Evolutionary conservation across 768 basidiomycete genomes (phyloP).

Genomic region (Leccinum truebloodii): DNA sequence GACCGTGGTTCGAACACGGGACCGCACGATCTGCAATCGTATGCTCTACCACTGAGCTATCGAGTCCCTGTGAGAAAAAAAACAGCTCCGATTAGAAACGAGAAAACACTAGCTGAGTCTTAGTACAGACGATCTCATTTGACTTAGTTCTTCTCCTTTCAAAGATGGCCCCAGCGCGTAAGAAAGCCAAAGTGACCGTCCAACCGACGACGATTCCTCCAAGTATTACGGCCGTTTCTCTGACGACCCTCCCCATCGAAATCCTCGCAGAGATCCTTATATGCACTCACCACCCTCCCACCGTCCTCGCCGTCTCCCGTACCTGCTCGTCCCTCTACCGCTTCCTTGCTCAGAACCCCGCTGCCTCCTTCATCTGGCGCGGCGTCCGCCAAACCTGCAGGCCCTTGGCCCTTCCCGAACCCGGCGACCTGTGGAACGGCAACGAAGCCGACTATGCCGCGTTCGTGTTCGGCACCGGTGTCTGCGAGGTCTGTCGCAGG

Average conservation of each 20-base stretch:
- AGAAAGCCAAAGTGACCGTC: slow-evolving; percentile 12
- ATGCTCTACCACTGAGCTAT: slow-evolving; percentile 57
- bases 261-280: slow-evolving; percentile 64
- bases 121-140: no score
- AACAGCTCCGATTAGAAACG: no score
- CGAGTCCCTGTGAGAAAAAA: slow-evolving; percentile 11
- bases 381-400: slow-evolving; percentile 42
- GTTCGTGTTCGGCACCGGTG: slow-evolving; percentile 58
- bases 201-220: background rate
- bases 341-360: slow-evolving; percentile 45
- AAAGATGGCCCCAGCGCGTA: background rate
- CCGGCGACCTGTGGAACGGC: slow-evolving; percentile 36
- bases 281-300: slow-evolving; percentile 50
- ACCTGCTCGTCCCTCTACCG: slow-evolving; percentile 54
- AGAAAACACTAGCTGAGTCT: no score
- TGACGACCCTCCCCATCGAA: slow-evolving; percentile 54
- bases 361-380: slow-evolving; percentile 61
- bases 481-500: slow-evolving; percentile 56
- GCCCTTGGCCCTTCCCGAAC: slow-evolving; percentile 43
- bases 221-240: background rate
- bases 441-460: slow-evolving; percentile 65
- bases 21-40: slow-evolving; percentile 61
- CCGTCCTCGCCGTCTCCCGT: slow-evolving; percentile 60
- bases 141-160: no score
- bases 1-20: slow-evolving; percentile 61